Evolutionary conservation across 371 early-diverging fungal species (phyloP), one percentile per base, ranked within the genome.

Genomic region (Coemansia sp.): DNA sequence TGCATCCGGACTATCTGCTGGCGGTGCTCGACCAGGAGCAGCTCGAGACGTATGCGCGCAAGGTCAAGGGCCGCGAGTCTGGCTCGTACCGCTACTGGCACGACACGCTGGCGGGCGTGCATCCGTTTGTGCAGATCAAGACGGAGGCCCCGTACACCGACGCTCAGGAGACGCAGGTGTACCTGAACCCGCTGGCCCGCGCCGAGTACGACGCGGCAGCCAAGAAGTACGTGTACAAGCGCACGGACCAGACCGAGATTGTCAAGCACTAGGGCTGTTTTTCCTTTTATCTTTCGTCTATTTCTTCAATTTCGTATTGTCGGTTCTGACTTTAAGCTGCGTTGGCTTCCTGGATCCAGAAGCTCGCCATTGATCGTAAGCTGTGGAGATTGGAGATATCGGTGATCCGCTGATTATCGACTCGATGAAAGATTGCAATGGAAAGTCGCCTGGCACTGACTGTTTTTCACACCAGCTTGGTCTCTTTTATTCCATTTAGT

Each of bases 1-100:
- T 97, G 50, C 95, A 95, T 81, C 92, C 97, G 29, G 93, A 95
- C 78, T 95, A 93, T 72, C 82, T 94, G 52, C 82, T 93, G 52
- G 93, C 86, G 57, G 86, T 92, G 44, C 80, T 97, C 24, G 86
- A 87, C 62, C 86, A 87, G 62, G 69, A 74, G 54, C 88, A 87
- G 67, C 94, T 91, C 71, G 81, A 85, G 46, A 77, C 68, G 9
- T 97, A 97, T 84, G 79, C 76, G 69, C 77, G 64, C 55, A 87
- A 88, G 81, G 83, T 91, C 51, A 83, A 83, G 62, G 77, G 77
- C 33, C 93, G 97, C 66, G 87, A 92, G 75, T 83, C 87, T 64
- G 84, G 85, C 77, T 81, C 94, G 18, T 95, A 94, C 86, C 91
- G 95, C 54, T 94, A 94, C 84, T 86, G 90, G 80, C 97, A 97